Conservation (phyloP, 768 basidiomycete genomes). For the Phlebiopsis flavidoalba region DNA sequence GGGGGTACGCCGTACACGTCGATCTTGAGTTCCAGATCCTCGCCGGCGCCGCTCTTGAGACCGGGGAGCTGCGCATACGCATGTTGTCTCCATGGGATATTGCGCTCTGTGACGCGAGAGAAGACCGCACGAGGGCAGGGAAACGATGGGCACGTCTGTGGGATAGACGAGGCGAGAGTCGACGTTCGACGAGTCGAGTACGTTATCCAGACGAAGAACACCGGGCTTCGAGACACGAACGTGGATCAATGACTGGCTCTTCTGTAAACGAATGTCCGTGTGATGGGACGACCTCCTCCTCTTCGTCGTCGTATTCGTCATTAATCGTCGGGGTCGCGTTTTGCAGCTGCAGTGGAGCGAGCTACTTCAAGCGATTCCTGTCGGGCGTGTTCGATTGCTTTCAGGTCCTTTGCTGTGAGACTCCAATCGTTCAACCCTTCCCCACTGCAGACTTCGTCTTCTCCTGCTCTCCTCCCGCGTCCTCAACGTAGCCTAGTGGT, state of each 20-base stretch:
- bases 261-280: slow-evolving; percentile 51
- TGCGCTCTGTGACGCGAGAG: slow-evolving; percentile 32
- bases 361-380: slow-evolving; percentile 44
- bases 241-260: slow-evolving; percentile 69
- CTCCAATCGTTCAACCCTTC: slow-evolving; percentile 50
- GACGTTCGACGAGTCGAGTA: slow-evolving; percentile 63
- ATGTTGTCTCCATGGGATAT: slow-evolving; percentile 37
- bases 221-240: slow-evolving; percentile 73
- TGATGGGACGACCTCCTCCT: slow-evolving; percentile 21
- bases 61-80: slow-evolving; percentile 47
- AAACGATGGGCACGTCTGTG: slow-evolving; percentile 62
- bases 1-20: slow-evolving; percentile 72
- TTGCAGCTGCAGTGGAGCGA: slow-evolving; percentile 30
- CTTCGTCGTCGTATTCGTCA: slow-evolving; percentile 71
- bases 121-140: slow-evolving; percentile 83
- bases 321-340: slow-evolving; percentile 41
- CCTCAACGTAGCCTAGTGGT: slow-evolving; percentile 49
- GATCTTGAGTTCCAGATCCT: slow-evolving; percentile 54
- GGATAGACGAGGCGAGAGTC: slow-evolving; percentile 69
- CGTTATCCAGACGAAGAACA: slow-evolving; percentile 65
- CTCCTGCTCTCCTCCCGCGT: slow-evolving; percentile 24
- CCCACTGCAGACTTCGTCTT: slow-evolving; percentile 24
- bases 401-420: slow-evolving; percentile 60
- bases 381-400: slow-evolving; percentile 57
- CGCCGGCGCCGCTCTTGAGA: slow-evolving; percentile 39